Evolutionary conservation across 2,329 filamentous ascomycete genomes (phyloP).

Genomic region (Sarocladiaceae sp.): DNA sequence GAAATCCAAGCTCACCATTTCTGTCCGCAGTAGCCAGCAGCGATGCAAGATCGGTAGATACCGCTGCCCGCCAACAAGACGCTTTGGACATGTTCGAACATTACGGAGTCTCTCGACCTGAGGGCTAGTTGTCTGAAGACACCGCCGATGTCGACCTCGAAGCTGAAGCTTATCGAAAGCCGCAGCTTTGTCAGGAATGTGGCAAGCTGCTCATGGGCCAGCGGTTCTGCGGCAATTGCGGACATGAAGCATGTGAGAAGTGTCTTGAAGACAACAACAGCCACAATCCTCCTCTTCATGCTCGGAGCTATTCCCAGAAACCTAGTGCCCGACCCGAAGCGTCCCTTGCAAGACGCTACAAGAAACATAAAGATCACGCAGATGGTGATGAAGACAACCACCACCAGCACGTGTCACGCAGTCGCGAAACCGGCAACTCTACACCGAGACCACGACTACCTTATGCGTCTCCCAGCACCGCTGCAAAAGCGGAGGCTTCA

Average conservation of each 20-base stretch:
- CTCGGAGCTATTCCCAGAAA: background rate
- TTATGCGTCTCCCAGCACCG: background rate
- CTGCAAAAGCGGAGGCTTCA: conserved; percentile 9
- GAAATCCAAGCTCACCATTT: background rate
- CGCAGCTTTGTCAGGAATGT: conserved; percentile 44
- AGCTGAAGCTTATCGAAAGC: conserved; percentile 11
- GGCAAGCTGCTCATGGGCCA: conserved; percentile 15
- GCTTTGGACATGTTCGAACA: conserved; percentile 41
- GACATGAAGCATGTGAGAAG: conserved; percentile 42
- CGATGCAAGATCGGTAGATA: conserved; percentile 23
- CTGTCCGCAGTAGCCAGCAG: conserved; percentile 7
- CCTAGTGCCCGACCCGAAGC: background rate
- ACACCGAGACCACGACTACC: background rate
- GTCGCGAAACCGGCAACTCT: background rate
- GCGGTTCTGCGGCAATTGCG: conserved; percentile 30
- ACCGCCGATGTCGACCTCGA: conserved; percentile 15
- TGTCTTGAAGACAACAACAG: conserved; percentile 31
- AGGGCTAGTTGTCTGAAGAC: conserved; percentile 40
- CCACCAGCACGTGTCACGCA: conserved; percentile 15
- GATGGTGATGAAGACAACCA: background rate
- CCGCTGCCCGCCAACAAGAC: conserved; percentile 30
- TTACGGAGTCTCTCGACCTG: conserved; percentile 38
- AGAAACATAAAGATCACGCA: background rate
- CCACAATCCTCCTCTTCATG: background rate
- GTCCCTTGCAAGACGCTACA: background rate